These are phyloP conservation scores for Volutella citrinella DNA, from an alignment of 2,329 filamentous ascomycete species.

Conservation along the genomic window DNA sequence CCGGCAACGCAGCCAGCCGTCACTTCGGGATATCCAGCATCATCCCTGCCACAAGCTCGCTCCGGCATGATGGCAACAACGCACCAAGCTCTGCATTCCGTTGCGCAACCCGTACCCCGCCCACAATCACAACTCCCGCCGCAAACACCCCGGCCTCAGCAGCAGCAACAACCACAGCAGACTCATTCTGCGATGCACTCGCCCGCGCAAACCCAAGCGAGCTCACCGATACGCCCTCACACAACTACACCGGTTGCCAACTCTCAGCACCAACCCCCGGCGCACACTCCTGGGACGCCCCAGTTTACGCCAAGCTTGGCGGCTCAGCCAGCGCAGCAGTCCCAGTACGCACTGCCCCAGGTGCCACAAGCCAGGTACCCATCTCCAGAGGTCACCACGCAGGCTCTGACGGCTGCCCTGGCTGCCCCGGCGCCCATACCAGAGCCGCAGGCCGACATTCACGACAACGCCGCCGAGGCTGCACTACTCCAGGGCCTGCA, in stretches of 20 bases:
- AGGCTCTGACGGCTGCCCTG: slow-evolving; percentile 21
- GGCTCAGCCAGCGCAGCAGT: neutral
- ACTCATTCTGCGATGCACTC: slow-evolving; percentile 19
- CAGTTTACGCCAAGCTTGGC: slow-evolving; percentile 13
- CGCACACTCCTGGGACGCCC: slow-evolving; percentile 23
- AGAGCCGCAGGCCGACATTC: slow-evolving; percentile 19
- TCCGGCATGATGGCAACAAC: slow-evolving; percentile 25
- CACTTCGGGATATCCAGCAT: slow-evolving; percentile 23
- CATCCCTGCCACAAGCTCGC: slow-evolving; percentile 24
- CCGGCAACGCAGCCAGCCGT: slow-evolving; percentile 14
- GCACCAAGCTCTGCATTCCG: slow-evolving; percentile 29
- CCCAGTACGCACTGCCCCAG: neutral
- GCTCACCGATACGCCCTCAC: slow-evolving; percentile 22
- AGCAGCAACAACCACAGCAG: slow-evolving; percentile 15
- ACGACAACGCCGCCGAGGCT: slow-evolving; percentile 34
- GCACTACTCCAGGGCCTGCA: slow-evolving; percentile 34
- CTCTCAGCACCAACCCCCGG: slow-evolving; percentile 21
- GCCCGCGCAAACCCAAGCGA: slow-evolving; percentile 17
- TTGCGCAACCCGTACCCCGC: slow-evolving; percentile 24
- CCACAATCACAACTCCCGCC: slow-evolving; percentile 27
- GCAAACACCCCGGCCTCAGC: slow-evolving; percentile 22
- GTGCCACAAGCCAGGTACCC: slow-evolving; percentile 6
- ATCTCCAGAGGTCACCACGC: slow-evolving; percentile 13
- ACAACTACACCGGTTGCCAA: slow-evolving; percentile 25
- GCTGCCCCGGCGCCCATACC: slow-evolving; percentile 17